Percentiles rank a stretch among this genome's conserved stretches.
Conservation (phyloP, 2,329 filamentous ascomycete genomes). For the Microdochium trichocladiopsis region DNA sequence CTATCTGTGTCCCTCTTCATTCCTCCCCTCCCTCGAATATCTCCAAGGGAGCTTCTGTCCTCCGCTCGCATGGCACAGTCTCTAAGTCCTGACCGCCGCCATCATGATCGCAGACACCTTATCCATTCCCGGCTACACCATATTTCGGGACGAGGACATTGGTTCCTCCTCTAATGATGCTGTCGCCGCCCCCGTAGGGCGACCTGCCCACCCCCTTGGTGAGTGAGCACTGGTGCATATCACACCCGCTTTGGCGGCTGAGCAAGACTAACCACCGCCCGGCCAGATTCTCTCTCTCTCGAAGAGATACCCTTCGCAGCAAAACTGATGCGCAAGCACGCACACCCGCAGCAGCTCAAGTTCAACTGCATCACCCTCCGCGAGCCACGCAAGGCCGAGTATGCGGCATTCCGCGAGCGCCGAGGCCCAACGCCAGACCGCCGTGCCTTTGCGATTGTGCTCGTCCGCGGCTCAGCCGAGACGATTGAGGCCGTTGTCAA, state of each 20-base stretch:
- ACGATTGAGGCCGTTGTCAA: slow-evolving; percentile 45
- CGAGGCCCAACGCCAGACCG: slow-evolving; percentile 40
- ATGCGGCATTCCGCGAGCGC: slow-evolving; percentile 50
- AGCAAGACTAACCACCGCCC: slow-evolving; percentile 11
- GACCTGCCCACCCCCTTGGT: slow-evolving; percentile 29
- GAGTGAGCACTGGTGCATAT: not conserved
- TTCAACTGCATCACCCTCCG: slow-evolving; percentile 61
- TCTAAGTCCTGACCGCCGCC: slow-evolving; percentile 1
- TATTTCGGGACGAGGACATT: slow-evolving; percentile 33
- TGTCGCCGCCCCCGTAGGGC: slow-evolving; percentile 14
- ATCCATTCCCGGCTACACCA: slow-evolving; percentile 36
- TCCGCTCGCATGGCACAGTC: slow-evolving; percentile 5
- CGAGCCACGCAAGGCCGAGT: slow-evolving; percentile 57
- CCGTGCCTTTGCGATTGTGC: slow-evolving; percentile 39
- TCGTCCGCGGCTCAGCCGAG: slow-evolving; percentile 29
- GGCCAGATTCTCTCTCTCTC: slow-evolving; percentile 41
- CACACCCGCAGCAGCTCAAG: slow-evolving; percentile 23
- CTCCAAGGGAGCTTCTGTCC: not conserved
- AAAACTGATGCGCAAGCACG: slow-evolving; percentile 36
- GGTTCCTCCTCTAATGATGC: slow-evolving; percentile 19
- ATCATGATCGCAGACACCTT: slow-evolving; percentile 34
- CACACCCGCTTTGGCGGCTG: too few species aligned
- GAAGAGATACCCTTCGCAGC: slow-evolving; percentile 45
- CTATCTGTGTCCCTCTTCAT: too few species aligned
- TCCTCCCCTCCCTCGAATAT: too few species aligned